Conservation (phyloP, 2,329 filamentous ascomycete species). For the Beauveria brongniartii region DNA sequence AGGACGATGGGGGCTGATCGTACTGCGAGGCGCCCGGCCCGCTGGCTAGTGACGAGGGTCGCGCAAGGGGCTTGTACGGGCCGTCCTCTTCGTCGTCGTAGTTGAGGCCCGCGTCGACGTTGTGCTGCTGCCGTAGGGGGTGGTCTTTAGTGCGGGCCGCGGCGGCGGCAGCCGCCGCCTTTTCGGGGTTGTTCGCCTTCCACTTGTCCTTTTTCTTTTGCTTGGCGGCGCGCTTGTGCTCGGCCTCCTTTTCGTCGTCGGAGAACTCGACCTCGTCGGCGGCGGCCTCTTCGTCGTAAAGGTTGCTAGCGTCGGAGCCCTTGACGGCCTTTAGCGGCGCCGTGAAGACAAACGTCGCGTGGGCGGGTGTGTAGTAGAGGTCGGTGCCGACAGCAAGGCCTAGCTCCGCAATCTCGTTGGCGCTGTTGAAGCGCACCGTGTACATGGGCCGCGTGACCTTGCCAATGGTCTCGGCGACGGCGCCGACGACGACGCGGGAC, state of each 20-base stretch:
- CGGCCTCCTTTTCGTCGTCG: slow-evolving; percentile 88
- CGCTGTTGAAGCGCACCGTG: slow-evolving; percentile 65
- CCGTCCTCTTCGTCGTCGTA: slow-evolving; percentile 59
- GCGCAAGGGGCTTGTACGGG: slow-evolving; percentile 62
- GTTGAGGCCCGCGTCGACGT: slow-evolving; percentile 41
- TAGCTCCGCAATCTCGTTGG: slow-evolving; percentile 57
- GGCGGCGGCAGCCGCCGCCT: slow-evolving; percentile 25
- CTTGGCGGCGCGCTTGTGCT: slow-evolving; percentile 64
- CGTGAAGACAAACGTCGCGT: slow-evolving; percentile 82
- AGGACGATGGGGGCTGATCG: slow-evolving; percentile 15
- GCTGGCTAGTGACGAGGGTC: slow-evolving; percentile 56
- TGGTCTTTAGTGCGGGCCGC: slow-evolving; percentile 26
- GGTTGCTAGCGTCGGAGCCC: slow-evolving; percentile 88
- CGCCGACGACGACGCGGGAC: slow-evolving; percentile 69
- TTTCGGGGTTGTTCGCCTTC: slow-evolving; percentile 33
- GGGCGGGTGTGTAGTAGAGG: slow-evolving; percentile 70
- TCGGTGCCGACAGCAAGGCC: slow-evolving; percentile 61
- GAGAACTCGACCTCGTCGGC: slow-evolving; percentile 92
- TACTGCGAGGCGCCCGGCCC: slow-evolving; percentile 35
- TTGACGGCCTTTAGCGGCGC: slow-evolving; percentile 70
- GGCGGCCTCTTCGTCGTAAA: slow-evolving; percentile 84
- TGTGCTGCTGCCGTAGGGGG: slow-evolving; percentile 32
- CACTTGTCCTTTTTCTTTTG: slow-evolving; percentile 50
- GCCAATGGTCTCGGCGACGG: slow-evolving; percentile 77
- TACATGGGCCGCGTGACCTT: slow-evolving; percentile 82